Percentiles rank a stretch among this genome's conserved stretches.
Conservation (phyloP, 148 eudicot species). For the Arctostaphylos glauca region DNA sequence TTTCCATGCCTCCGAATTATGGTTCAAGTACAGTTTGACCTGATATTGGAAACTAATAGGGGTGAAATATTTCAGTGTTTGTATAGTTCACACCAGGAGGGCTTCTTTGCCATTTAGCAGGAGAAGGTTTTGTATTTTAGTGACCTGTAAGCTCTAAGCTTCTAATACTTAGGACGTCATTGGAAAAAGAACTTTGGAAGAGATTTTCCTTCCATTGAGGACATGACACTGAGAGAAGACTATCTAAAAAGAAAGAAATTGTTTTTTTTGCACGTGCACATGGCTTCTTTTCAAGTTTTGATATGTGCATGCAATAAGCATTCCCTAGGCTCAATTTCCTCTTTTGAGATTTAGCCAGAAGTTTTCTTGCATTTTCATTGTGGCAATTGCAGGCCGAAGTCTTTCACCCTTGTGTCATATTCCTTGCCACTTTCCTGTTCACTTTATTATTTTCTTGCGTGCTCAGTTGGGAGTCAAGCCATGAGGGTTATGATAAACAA, state of each 20-base stretch:
- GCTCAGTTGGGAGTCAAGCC: not conserved
- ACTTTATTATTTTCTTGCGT: not conserved
- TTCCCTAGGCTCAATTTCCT: not conserved
- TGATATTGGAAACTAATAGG: not conserved
- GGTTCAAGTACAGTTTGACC: not conserved
- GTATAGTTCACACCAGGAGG: not conserved
- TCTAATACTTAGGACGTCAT: not conserved
- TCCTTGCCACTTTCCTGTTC: not conserved
- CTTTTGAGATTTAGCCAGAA: not conserved
- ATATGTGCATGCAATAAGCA: not conserved
- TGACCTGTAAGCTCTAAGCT: not conserved
- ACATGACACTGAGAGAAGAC: not conserved
- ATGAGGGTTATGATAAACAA: not conserved
- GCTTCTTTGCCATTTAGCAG: not conserved
- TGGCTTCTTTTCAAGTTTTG: not conserved
- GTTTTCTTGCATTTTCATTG: constrained; percentile 10
- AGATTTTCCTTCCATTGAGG: not conserved
- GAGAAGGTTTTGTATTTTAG: not conserved
- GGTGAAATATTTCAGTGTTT: not conserved
- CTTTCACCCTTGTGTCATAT: not conserved
- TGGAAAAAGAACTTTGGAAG: not conserved
- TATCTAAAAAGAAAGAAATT: not conserved
- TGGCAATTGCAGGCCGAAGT: not conserved
- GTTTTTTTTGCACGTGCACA: not conserved
- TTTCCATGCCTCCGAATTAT: not conserved